These are phyloP conservation scores for Elongisporangium anandrum DNA, from an alignment of 352 stramenopile genomes.

Conservation along the genomic window DNA sequence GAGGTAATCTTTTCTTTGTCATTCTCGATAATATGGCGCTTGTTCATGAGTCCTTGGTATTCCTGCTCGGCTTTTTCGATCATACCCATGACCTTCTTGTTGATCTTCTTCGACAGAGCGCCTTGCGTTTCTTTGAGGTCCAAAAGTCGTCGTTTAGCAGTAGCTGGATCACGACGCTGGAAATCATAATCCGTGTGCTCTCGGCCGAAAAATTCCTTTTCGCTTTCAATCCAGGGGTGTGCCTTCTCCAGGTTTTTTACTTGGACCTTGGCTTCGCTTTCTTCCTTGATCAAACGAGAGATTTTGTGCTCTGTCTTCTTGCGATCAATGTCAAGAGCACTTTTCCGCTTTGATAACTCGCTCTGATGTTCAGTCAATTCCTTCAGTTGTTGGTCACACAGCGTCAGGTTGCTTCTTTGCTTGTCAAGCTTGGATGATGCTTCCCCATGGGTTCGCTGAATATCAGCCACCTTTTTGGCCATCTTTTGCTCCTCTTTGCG, in stretches of 20 bases:
- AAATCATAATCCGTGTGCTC: conserved; percentile 99
- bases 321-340: conserved; percentile 88
- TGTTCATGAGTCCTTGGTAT: conserved; percentile 98
- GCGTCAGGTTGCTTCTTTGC: conserved; percentile 58
- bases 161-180: conserved; percentile 77
- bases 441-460: conserved; percentile 59
- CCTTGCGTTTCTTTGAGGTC: conserved; percentile 93
- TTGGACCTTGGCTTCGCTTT: conserved; percentile 85
- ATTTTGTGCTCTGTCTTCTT: conserved; percentile 96
- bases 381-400: conserved; percentile 91
- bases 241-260: conserved; percentile 92
- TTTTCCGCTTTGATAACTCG: conserved; percentile 81
- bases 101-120: conserved; percentile 97
- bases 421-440: conserved; percentile 65
- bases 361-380: conserved; percentile 81
- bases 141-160: conserved; percentile 84
- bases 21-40: conserved; percentile 98
- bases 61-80: conserved; percentile 99
- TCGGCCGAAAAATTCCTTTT: conserved; percentile 97
- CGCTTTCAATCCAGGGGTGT: conserved; percentile 96
- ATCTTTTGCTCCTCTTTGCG: conserved; percentile 73
- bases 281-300: conserved; percentile 90
- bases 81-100: conserved; percentile 99
- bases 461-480: conserved; percentile 53
- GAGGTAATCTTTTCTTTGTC: conserved; percentile 99